Percentiles rank a stretch among this genome's conserved stretches.
Evolutionary conservation across 2,329 filamentous ascomycete species (phyloP).

Genomic region (Cladosporium phlei): DNA sequence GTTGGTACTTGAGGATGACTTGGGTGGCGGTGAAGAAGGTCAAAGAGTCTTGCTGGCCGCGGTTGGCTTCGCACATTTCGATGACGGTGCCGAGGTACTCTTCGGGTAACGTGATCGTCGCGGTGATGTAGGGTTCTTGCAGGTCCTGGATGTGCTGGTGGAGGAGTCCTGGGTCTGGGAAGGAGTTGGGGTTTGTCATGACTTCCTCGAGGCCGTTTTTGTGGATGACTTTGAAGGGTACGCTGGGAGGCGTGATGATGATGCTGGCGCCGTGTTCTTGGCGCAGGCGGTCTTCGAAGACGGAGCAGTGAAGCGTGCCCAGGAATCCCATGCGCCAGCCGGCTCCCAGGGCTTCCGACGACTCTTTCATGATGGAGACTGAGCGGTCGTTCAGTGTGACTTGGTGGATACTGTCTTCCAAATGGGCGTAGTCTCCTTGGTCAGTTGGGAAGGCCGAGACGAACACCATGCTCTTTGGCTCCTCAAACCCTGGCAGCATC

Average conservation of each 20-base stretch:
- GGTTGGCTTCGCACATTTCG: conserved; percentile 85
- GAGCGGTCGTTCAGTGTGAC: conserved; percentile 92
- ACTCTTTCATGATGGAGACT: conserved; percentile 89
- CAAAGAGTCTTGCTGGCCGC: conserved; percentile 79
- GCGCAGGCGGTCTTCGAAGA: conserved; percentile 90
- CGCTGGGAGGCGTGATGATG: conserved; percentile 93
- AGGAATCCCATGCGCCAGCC: conserved; percentile 93
- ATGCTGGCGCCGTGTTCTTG: conserved; percentile 93
- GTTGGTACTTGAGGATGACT: conserved; percentile 87
- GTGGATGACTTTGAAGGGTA: conserved; percentile 83
- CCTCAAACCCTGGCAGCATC: conserved; percentile 86
- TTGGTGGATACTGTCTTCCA: conserved; percentile 92
- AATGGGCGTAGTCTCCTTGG: conserved; percentile 75
- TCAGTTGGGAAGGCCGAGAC: conserved; percentile 95
- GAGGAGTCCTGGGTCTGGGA: conserved; percentile 66
- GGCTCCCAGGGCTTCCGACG: conserved; percentile 85
- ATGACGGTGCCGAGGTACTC: conserved; percentile 94
- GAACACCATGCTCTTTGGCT: conserved; percentile 98
- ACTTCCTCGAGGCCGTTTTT: conserved; percentile 70
- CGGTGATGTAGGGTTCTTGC: conserved; percentile 70
- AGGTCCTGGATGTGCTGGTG: conserved; percentile 56
- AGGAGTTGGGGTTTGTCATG: conserved; percentile 80
- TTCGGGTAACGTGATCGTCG: conserved; percentile 85
- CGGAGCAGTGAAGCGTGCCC: conserved; percentile 96
- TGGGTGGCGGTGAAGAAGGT: conserved; percentile 90